Evolutionary conservation across 2,329 filamentous ascomycete species (phyloP), one percentile per base, ranked within the genome.

Genomic region (Cladosporium sp.): DNA sequence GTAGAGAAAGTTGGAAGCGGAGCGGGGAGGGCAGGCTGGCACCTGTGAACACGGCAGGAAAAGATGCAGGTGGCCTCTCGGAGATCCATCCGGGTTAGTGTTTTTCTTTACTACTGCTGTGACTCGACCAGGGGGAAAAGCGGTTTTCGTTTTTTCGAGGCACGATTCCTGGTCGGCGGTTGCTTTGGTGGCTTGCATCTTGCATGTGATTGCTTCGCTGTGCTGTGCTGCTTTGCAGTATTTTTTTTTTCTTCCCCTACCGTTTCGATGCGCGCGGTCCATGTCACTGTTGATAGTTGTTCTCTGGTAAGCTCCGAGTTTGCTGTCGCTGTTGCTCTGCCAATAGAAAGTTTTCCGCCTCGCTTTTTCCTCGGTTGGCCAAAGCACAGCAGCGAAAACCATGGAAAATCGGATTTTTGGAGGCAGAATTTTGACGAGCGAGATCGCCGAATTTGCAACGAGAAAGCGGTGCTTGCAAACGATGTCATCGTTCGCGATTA

Each of bases 341-440:
- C 41, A 47, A 55, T 34, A 1, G 28, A n/a, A 55, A 21, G 26
- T 30, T 55, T 34, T 4, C 28, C 28, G 52, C 6, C 30, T 59
- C 57, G 57, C 57, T n/a, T 59, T 59, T 59, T 59, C 38, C 57
- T 59, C 57, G 57, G 57, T 32, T 26, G 52, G 26, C 14, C 15
- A 38, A 30, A 55, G 28, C 14, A n/a, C 2, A 21, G 51, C 26
- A 55, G 52, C 52, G 28, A 55, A 55, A 18, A 34, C 52, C 52
- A 34, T 21, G 52, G 52, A 55, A 21, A 34, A 52, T 52, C n/a
- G 41, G 3, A 28, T 28, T 52, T 18, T 34, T 24, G 24, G 24
- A 18, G 47, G 12, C 51, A 32, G 34, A 59, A 59, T 24, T 30
- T 24, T 14, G 7, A 34, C 14, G 38, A 24, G 38, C n/a, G 7